Evolutionary conservation across 1,284 basidiomycete species (phyloP), one percentile per base, ranked within the genome.

Genomic region (Ceratorhiza oryzae-sativae): DNA sequence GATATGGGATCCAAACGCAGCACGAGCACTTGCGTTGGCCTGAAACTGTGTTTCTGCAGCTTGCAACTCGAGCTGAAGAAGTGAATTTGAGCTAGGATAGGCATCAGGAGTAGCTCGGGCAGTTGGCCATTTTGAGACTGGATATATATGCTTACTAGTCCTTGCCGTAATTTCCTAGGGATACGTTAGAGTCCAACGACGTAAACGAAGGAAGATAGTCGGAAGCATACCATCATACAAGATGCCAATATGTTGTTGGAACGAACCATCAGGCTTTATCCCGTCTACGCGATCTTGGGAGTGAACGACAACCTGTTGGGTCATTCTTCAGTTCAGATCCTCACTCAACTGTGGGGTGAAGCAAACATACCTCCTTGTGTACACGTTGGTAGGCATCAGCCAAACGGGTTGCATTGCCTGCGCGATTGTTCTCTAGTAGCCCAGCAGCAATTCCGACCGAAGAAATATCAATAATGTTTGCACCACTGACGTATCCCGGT

Each of bases 381-480:
- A 86, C 80, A 42, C 82, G 80, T 6, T 58, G 68, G 75, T 86
- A 89, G 0, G 86, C 87, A 56, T 86, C 84, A 2, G 77, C 75
- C 32, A 89, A 74, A 3, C 84, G 77, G n/a, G 82, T 79, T 0
- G 77, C 76, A 73, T 88, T 84, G 18, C 73, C 74, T 27, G 82
- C 84, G 23, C 56, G n/a, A 56, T 73, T 72, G 32, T 71, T 71
- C 25, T 71, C 68, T 25, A 71, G 34, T 2, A 88, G 75, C 1
- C 83, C 86, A 6, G 81, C 80, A 73, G 87, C 84, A 60, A 88
- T 85, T 18, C 85, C 86, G 46, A 88, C 84, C 60, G 82, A 83
- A 3, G 86, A 83, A n/a, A 88, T 80, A 75, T 89, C 88, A 27
- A 88, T 80, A 2, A 84, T 82, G 75, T 91, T 90, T 1, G 89